Evolutionary conservation across 1,284 basidiomycete genomes (phyloP).

Genomic region (Puccinia novopanici): DNA sequence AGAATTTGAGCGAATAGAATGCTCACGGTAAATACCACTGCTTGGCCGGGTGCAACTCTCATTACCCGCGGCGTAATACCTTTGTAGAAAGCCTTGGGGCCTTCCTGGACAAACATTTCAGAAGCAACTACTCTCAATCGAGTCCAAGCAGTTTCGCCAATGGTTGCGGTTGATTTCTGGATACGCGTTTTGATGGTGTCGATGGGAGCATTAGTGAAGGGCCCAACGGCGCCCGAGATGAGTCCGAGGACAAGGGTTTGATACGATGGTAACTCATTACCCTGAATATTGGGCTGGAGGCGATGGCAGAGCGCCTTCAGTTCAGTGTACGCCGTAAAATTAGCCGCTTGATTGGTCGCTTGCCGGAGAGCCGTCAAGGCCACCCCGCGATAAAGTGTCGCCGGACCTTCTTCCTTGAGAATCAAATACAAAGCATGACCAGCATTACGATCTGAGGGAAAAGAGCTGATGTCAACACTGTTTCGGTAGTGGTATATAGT

Average conservation of each 20-base stretch:
- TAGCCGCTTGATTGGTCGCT: slow-evolving; percentile 97
- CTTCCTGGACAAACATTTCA: slow-evolving; percentile 94
- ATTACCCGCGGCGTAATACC: slow-evolving; percentile 93
- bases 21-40: slow-evolving; percentile 64
- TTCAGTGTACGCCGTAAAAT: slow-evolving; percentile 98
- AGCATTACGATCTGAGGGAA: slow-evolving; percentile 67
- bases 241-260: slow-evolving; percentile 93
- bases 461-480: background rate
- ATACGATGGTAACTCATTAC: slow-evolving; percentile 74
- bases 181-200: slow-evolving; percentile 89
- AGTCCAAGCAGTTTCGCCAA: slow-evolving; percentile 73
- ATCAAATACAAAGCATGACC: slow-evolving; percentile 96
- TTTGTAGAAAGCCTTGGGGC: slow-evolving; percentile 85
- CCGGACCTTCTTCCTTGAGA: slow-evolving; percentile 83
- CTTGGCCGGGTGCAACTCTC: slow-evolving; percentile 85
- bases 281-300: slow-evolving; percentile 73
- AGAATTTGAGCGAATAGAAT: background rate
- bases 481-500: background rate
- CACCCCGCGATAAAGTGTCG: slow-evolving; percentile 88
- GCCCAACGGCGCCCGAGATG: slow-evolving; percentile 94
- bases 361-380: slow-evolving; percentile 89
- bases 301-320: slow-evolving; percentile 79
- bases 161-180: slow-evolving; percentile 78
- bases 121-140: slow-evolving; percentile 76
- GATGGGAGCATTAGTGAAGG: slow-evolving; percentile 94